Conservation (phyloP, 2,329 filamentous ascomycete genomes). For the Xylariaceae sp. region DNA sequence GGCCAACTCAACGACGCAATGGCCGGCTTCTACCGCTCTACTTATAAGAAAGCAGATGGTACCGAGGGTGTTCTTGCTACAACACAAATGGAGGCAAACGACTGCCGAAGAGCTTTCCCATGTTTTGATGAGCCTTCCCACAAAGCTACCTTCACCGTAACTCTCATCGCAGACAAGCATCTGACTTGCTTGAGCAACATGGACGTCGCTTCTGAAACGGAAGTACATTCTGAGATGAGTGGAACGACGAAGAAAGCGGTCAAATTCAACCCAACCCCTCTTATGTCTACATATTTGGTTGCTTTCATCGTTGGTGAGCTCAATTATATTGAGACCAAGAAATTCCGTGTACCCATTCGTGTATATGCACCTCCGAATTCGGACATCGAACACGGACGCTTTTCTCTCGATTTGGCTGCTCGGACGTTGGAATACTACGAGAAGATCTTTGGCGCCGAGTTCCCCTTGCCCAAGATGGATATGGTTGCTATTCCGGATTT, state of each 20-base stretch:
- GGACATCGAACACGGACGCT: slow-evolving; percentile 83
- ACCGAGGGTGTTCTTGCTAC: slow-evolving; percentile 78
- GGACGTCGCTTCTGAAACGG: slow-evolving; percentile 78
- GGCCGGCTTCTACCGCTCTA: slow-evolving; percentile 95
- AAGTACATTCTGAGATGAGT: slow-evolving; percentile 58
- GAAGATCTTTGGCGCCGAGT: slow-evolving; percentile 82
- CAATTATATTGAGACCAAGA: slow-evolving; percentile 86
- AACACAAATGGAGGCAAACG: slow-evolving; percentile 94
- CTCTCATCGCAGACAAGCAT: slow-evolving; percentile 82
- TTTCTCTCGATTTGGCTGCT: slow-evolving; percentile 84
- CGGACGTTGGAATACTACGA: slow-evolving; percentile 92
- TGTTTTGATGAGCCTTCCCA: slow-evolving; percentile 95
- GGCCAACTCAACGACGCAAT: slow-evolving; percentile 85
- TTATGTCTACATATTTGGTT: slow-evolving; percentile 94
- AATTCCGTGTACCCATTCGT: slow-evolving; percentile 84
- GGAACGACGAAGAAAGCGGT: slow-evolving; percentile 72
- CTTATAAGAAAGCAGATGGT: slow-evolving; percentile 79
- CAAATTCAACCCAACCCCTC: slow-evolving; percentile 84
- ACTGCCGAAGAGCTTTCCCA: slow-evolving; percentile 86
- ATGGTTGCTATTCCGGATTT: slow-evolving; percentile 97
- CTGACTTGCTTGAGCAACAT: slow-evolving; percentile 95
- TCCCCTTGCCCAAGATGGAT: slow-evolving; percentile 90
- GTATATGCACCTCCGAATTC: slow-evolving; percentile 91
- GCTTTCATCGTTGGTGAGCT: slow-evolving; percentile 93
- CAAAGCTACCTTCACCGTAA: slow-evolving; percentile 89